phyloP scores from a whole-genome alignment of 1,139 yeast species.

The Taphrina pruni region DNA sequence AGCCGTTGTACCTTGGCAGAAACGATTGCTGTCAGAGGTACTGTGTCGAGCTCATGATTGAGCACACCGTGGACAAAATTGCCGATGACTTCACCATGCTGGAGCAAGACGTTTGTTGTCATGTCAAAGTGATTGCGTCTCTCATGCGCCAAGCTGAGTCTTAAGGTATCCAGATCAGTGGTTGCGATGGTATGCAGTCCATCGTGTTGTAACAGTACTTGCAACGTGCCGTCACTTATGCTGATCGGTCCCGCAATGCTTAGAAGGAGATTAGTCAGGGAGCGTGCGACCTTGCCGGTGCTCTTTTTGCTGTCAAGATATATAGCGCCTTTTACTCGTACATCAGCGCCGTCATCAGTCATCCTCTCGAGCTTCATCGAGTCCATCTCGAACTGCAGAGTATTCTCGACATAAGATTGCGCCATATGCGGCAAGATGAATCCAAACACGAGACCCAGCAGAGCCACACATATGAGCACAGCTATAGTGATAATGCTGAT shows the following conservation, averaged over 20 bases:
- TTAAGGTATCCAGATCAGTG: constrained; percentile 2
- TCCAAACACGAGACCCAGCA: constrained; percentile 13
- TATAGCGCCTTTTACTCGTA: constrained; percentile 4
- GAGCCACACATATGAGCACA: constrained; percentile 4
- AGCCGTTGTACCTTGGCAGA: constrained; percentile 16
- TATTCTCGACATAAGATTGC: constrained; percentile 30
- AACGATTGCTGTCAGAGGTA: constrained; percentile 6
- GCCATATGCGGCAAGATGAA: constrained; percentile 25
- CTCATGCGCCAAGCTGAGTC: constrained; percentile 9
- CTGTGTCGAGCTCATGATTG: constrained; percentile 1
- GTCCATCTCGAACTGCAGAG: constrained; percentile 10
- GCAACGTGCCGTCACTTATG: constrained; percentile 5
- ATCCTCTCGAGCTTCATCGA: constrained; percentile 9
- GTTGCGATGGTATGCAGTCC: constrained; percentile 17
- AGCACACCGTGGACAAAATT: constrained; percentile 11
- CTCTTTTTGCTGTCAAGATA: constrained; percentile 11
- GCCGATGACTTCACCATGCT: constrained; percentile 9
- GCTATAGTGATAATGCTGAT: constrained; percentile 10
- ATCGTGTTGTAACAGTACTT: constrained; percentile 1
- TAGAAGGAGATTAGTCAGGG: constrained; percentile 11
- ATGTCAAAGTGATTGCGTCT: constrained; percentile 7
- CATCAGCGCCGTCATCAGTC: constrained; percentile 28
- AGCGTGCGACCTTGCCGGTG: constrained; percentile 1
- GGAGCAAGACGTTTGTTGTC: constrained; percentile 1
- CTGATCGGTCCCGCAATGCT: constrained; percentile 24